These are phyloP conservation scores for Chlamydomonas asymmetrica DNA, from an alignment of 139 green algal genomes.

Conservation along the genomic window DNA sequence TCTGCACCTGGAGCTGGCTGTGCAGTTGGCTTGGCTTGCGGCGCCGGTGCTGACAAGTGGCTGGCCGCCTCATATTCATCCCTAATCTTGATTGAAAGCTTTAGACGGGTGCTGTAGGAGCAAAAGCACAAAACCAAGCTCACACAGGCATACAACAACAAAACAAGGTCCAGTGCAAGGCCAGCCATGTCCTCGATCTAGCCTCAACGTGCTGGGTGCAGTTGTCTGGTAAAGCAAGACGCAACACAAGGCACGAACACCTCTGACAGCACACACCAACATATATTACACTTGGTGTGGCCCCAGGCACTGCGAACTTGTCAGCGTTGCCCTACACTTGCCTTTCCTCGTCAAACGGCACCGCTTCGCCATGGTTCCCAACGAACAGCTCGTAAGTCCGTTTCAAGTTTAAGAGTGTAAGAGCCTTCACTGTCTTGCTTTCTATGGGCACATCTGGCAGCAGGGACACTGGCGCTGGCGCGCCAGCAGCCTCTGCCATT, in stretches of 20 bases:
- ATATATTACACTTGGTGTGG: not conserved
- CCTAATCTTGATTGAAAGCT: slow-evolving; percentile 58
- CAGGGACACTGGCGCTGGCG: slow-evolving; percentile 19
- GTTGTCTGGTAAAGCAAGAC: not conserved
- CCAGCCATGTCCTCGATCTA: not conserved
- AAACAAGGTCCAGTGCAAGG: not conserved
- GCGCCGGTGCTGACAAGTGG: slow-evolving; percentile 39
- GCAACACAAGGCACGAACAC: not conserved
- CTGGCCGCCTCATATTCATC: slow-evolving; percentile 48
- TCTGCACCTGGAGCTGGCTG: not conserved
- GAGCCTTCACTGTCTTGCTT: slow-evolving; percentile 73
- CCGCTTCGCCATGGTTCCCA: slow-evolving; percentile 55
- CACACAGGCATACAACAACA: not conserved
- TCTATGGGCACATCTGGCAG: slow-evolving; percentile 70
- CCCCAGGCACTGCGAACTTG: not conserved
- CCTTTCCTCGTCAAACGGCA: slow-evolving; percentile 65
- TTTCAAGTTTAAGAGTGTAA: slow-evolving; percentile 79
- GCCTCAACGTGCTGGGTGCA: not conserved
- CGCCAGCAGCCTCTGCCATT: no score
- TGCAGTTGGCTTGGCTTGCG: slow-evolving; percentile 9
- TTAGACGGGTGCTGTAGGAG: slow-evolving; percentile 30
- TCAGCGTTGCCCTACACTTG: slow-evolving; percentile 13
- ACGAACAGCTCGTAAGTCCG: slow-evolving; percentile 87
- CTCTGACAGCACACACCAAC: not conserved
- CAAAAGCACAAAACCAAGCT: not conserved